Percentiles rank a stretch among this genome's conserved stretches.
These are phyloP conservation scores for Rhodotorula sp. DNA, from an alignment of 1,284 basidiomycete species.

Conservation along the genomic window DNA sequence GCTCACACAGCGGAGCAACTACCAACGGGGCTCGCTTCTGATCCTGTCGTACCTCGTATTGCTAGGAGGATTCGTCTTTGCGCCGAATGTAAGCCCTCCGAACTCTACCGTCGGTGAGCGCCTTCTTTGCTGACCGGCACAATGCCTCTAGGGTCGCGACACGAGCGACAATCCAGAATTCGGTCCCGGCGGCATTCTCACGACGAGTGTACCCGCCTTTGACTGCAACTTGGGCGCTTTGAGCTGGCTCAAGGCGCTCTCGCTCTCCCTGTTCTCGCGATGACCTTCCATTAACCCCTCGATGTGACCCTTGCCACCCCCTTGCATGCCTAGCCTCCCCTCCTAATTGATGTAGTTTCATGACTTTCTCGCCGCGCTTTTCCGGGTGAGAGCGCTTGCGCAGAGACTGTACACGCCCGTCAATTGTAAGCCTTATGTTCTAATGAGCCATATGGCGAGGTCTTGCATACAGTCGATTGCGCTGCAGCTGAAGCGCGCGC, in stretches of 20 bases:
- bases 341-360: no score
- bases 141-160: slow-evolving; percentile 24
- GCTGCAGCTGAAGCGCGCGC: no score
- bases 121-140: neutral
- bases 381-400: no score
- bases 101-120: no score
- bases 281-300: neutral
- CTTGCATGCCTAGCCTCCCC: neutral
- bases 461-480: no score
- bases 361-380: no score
- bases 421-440: no score
- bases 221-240: neutral
- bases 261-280: slow-evolving; percentile 18
- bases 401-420: no score
- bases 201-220: neutral
- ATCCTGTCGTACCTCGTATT: slow-evolving; percentile 85
- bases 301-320: neutral
- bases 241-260: slow-evolving; percentile 5
- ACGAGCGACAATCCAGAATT: slow-evolving; percentile 29
- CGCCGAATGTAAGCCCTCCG: slow-evolving; percentile 8
- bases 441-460: no score
- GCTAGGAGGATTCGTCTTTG: slow-evolving; percentile 62
- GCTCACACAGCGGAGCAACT: slow-evolving; percentile 11
- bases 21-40: slow-evolving; percentile 83
- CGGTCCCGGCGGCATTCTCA: neutral